phyloP scores from a whole-genome alignment of 768 basidiomycete genomes.

The Naganishia antarctica region DNA sequence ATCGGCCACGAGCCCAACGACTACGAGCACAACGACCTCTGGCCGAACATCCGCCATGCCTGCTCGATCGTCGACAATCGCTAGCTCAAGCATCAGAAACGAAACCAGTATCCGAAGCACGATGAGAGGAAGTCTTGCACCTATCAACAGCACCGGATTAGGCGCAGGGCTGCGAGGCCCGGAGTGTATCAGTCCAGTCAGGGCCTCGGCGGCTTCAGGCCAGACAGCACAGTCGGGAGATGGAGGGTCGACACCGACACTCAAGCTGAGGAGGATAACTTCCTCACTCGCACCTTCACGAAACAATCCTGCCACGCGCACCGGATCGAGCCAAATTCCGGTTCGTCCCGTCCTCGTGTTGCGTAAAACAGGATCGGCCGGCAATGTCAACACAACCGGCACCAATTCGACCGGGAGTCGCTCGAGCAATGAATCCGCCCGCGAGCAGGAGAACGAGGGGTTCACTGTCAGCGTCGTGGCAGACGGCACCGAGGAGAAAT shows the following conservation, averaged over 20 bases:
- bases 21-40: not conserved
- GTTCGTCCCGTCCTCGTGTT: not conserved
- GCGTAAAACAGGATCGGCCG: not conserved
- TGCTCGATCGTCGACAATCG: not conserved
- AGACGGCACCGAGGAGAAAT: not conserved
- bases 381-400: not conserved
- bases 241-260: not conserved
- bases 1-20: not conserved
- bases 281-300: not conserved
- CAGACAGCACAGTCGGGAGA: not conserved
- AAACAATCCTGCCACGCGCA: not conserved
- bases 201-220: not conserved
- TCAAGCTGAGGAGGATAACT: not conserved
- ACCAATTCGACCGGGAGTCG: not conserved
- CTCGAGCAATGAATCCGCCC: not conserved
- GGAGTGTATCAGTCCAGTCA: not conserved
- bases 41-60: not conserved
- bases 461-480: not conserved
- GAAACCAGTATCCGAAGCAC: constrained; percentile 10
- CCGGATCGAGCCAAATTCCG: not conserved
- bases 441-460: constrained; percentile 5
- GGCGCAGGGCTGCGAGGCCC: not conserved
- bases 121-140: constrained; percentile 6
- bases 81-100: not conserved
- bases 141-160: not conserved